These are phyloP conservation scores for Exophiala sp. DNA, from an alignment of 2,329 filamentous ascomycete species.

Conservation along the genomic window DNA sequence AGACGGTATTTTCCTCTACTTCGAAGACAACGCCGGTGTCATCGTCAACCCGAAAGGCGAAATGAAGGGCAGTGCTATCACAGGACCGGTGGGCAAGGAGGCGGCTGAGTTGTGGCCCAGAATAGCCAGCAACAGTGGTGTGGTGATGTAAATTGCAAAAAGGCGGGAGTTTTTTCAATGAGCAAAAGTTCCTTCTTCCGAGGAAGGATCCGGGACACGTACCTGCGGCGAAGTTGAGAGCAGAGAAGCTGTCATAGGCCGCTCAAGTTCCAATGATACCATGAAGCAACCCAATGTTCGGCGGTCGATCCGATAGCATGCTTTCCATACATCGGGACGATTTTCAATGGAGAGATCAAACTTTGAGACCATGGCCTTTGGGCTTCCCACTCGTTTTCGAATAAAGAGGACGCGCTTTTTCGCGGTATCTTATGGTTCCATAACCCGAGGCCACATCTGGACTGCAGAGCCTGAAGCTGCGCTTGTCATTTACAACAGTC, in stretches of 20 bases:
- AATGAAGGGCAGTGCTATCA: slow-evolving; percentile 99
- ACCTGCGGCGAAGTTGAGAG: slow-evolving; percentile 3
- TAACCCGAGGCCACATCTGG: no score
- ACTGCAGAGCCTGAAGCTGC: no score
- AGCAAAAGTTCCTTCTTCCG: neutral
- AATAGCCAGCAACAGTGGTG: slow-evolving; percentile 99
- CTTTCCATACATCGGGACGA: neutral
- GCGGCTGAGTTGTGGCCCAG: slow-evolving; percentile 99
- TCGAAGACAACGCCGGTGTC: slow-evolving; percentile 99
- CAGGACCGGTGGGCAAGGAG: slow-evolving; percentile 98
- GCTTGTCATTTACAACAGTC: no score
- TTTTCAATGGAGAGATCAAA: neutral
- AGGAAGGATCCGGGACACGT: neutral
- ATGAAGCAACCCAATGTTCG: slow-evolving; percentile 2
- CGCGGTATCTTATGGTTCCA: no score
- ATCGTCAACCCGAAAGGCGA: slow-evolving; percentile 99
- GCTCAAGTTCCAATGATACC: slow-evolving; percentile 8
- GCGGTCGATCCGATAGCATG: neutral
- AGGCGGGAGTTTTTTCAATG: slow-evolving; percentile 6
- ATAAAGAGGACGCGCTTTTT: no score
- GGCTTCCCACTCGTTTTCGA: no score
- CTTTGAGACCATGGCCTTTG: no score
- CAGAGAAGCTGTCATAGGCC: neutral
- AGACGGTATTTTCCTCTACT: slow-evolving; percentile 98
- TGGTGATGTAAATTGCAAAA: slow-evolving; percentile 77